A percentile compares a stretch with the other conserved stretches of the same genome.
phyloP scores from a whole-genome alignment of 805 yeast genomes.

The Saccharomycopsis malanga region DNA sequence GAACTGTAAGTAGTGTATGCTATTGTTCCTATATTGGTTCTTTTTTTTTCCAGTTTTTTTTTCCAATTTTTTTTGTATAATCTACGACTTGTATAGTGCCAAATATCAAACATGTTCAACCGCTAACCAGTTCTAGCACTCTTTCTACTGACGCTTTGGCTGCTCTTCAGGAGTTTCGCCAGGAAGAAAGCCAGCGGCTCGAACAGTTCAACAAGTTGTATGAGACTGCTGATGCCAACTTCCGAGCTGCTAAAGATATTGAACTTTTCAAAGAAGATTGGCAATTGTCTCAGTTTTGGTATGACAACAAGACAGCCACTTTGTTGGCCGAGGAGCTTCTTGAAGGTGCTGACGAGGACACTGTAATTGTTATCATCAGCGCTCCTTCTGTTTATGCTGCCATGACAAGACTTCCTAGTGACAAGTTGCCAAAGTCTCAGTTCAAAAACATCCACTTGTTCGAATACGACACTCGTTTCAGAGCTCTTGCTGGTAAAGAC shows the following conservation, averaged over 20 bases:
- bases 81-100: not conserved
- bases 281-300: constrained; percentile 94
- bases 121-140: not conserved
- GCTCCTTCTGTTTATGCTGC: constrained; percentile 94
- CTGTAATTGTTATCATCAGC: constrained; percentile 69
- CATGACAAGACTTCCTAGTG: constrained; percentile 44
- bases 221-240: constrained; percentile 43
- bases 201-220: constrained; percentile 50
- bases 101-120: too few relatives aligned
- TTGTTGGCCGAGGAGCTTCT: constrained; percentile 61
- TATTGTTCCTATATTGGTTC: not conserved
- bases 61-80: not conserved
- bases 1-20: constrained; percentile 21
- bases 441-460: constrained; percentile 56
- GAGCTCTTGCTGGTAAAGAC: constrained; percentile 57
- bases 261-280: constrained; percentile 83
- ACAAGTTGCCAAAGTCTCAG: constrained; percentile 36
- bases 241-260: constrained; percentile 41
- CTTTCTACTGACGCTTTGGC: constrained; percentile 46
- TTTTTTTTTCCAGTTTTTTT: not conserved
- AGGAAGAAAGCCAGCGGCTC: constrained; percentile 52
- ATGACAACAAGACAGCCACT: constrained; percentile 65
- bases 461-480: constrained; percentile 76
- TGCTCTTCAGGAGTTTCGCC: constrained; percentile 54
- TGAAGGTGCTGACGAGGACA: constrained; percentile 66